Evolutionary conservation across 2,329 filamentous ascomycete species (phyloP).

Genomic region (Cryphonectria naterciae): DNA sequence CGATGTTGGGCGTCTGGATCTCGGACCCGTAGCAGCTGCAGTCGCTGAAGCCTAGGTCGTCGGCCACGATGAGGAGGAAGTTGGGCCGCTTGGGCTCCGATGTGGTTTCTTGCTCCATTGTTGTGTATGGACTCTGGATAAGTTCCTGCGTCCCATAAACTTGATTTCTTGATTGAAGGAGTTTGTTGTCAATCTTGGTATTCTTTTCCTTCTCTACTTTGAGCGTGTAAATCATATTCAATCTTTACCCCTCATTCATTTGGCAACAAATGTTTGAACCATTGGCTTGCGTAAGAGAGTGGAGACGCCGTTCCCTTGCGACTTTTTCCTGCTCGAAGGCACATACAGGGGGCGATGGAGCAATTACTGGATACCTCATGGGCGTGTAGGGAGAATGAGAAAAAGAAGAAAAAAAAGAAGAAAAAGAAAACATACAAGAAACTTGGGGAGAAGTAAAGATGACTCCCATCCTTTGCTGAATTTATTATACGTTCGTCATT

Average conservation of each 20-base stretch:
- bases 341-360: too few species aligned
- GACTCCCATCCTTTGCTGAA: too few species aligned
- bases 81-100: constrained; percentile 33
- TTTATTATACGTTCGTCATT: too few species aligned
- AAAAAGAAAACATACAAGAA: too few species aligned
- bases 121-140: neutral
- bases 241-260: neutral
- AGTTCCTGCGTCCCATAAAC: too few species aligned
- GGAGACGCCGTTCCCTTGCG: neutral
- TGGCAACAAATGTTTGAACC: neutral
- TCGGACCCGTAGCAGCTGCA: constrained; percentile 39
- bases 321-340: too few species aligned
- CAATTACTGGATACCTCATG: too few species aligned
- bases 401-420: too few species aligned
- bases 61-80: constrained; percentile 41
- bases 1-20: constrained; percentile 39
- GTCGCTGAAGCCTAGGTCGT: constrained; percentile 42
- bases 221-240: too few species aligned
- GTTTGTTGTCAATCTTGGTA: neutral
- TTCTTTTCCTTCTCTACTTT: neutral
- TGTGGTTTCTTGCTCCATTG: neutral
- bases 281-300: neutral
- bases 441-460: too few species aligned
- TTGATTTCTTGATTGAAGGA: too few species aligned
- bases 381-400: too few species aligned